Evolutionary conservation across 2,329 filamentous ascomycete species (phyloP).

Genomic region (Curvularia verruculosa): DNA sequence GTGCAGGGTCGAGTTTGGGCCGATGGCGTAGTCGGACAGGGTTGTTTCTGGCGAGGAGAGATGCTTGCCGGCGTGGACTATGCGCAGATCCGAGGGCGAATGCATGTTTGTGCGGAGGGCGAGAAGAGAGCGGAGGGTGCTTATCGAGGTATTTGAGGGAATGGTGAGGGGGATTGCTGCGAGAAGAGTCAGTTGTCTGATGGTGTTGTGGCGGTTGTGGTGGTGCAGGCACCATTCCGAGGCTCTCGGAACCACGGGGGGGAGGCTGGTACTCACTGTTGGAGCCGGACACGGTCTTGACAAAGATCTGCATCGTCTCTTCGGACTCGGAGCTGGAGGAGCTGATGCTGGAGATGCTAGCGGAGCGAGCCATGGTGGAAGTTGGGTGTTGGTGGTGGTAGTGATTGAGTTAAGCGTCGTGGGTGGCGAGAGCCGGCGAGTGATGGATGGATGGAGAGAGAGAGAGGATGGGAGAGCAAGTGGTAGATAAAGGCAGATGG

Average conservation of each 20-base stretch:
- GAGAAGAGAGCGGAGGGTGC: conserved; percentile 62
- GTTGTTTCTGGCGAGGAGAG: conserved; percentile 53
- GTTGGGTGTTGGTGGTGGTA: conserved; percentile 21
- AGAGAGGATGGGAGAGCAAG: background rate
- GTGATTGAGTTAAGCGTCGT: background rate
- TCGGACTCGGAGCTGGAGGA: conserved; percentile 53
- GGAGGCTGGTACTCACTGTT: conserved; percentile 54
- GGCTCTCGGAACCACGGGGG: conserved; percentile 21
- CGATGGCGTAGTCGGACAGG: conserved; percentile 57
- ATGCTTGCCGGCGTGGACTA: conserved; percentile 65
- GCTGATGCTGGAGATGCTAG: conserved; percentile 52
- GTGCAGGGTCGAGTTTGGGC: conserved; percentile 59
- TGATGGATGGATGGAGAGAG: background rate
- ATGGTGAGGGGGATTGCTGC: conserved; percentile 64
- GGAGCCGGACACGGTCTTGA: conserved; percentile 63
- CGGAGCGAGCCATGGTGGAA: conserved; percentile 43
- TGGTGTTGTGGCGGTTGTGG: background rate
- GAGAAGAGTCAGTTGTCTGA: conserved; percentile 21
- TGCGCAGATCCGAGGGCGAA: conserved; percentile 57
- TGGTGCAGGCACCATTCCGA: conserved; percentile 11
- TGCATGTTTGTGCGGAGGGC: conserved; percentile 62
- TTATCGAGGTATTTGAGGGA: conserved; percentile 60
- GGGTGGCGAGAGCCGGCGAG: background rate
- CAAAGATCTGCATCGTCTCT: conserved; percentile 66
- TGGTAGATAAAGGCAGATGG: background rate